Conservation (phyloP, 495 filamentous ascomycete genomes). For the Staphylotrichum longicolle region DNA sequence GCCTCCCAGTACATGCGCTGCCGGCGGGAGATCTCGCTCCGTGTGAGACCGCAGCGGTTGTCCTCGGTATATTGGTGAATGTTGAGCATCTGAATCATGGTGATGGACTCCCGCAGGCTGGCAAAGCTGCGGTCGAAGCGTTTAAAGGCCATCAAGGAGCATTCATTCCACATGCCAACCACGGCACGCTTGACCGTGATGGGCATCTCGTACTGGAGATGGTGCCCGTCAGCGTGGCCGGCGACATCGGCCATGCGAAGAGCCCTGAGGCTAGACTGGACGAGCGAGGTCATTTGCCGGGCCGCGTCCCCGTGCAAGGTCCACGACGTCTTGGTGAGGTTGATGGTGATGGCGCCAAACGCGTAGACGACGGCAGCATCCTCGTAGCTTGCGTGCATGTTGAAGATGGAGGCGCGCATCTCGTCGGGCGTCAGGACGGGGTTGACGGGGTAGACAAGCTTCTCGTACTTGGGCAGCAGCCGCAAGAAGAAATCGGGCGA, state of each 20-base stretch:
- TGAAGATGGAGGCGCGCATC: not conserved
- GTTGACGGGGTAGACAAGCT: conserved; percentile 10
- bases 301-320: conserved; percentile 3
- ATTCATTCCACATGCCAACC: conserved; percentile 10
- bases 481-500: conserved; percentile 2
- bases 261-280: not conserved
- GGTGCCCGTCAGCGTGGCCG: not conserved
- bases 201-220: conserved; percentile 8
- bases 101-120: conserved; percentile 8
- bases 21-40: conserved; percentile 2
- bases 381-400: conserved; percentile 12
- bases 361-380: conserved; percentile 10
- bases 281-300: conserved; percentile 4
- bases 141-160: conserved; percentile 9
- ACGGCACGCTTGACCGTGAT: conserved; percentile 1
- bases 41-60: not conserved
- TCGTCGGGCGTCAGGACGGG: conserved; percentile 9
- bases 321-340: conserved; percentile 10
- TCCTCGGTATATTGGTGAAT: conserved; percentile 10
- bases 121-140: conserved; percentile 10
- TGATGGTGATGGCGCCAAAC: conserved; percentile 9
- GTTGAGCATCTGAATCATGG: conserved; percentile 13
- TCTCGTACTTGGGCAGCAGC: conserved; percentile 7
- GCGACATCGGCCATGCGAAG: not conserved
- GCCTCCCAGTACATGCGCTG: conserved; percentile 12